Evolutionary conservation across 2,329 filamentous ascomycete species (phyloP).

Genomic region (Gremmenia infestans): DNA sequence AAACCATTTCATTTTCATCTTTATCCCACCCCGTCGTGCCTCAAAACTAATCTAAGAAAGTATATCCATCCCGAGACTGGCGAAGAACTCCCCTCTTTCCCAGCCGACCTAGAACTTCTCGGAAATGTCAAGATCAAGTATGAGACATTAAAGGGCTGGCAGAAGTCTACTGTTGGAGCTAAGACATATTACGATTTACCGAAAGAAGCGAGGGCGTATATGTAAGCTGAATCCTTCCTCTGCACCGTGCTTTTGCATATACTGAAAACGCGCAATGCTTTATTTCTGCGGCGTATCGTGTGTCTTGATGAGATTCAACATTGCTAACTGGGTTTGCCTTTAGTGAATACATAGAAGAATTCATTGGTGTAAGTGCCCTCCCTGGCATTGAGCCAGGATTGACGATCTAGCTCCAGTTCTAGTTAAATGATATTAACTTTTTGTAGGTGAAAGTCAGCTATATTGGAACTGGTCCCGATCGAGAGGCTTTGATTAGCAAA

Average conservation of each 20-base stretch:
- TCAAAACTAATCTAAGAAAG: too few relatives aligned
- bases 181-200: conserved; percentile 60
- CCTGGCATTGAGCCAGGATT: background rate
- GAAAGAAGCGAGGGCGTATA: conserved; percentile 57
- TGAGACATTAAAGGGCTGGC: conserved; percentile 65
- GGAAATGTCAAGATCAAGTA: conserved; percentile 60
- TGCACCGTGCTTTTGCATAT: background rate
- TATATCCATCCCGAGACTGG: conserved; percentile 35
- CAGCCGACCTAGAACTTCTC: conserved; percentile 54
- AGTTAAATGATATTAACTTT: background rate
- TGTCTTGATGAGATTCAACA: background rate
- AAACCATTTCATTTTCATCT: too few relatives aligned
- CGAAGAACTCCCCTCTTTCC: conserved; percentile 56
- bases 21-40: too few relatives aligned
- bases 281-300: background rate
- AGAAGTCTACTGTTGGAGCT: conserved; percentile 52
- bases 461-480: conserved; percentile 61
- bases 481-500: conserved; percentile 55
- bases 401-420: background rate
- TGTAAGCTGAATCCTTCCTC: conserved; percentile 29
- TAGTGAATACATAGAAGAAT: conserved; percentile 41
- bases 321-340: background rate
- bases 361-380: conserved; percentile 45
- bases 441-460: conserved; percentile 46
- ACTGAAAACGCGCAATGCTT: background rate